These are phyloP conservation scores for Penicillium sp. DNA, from an alignment of 2,329 filamentous ascomycete genomes.

Conservation along the genomic window DNA sequence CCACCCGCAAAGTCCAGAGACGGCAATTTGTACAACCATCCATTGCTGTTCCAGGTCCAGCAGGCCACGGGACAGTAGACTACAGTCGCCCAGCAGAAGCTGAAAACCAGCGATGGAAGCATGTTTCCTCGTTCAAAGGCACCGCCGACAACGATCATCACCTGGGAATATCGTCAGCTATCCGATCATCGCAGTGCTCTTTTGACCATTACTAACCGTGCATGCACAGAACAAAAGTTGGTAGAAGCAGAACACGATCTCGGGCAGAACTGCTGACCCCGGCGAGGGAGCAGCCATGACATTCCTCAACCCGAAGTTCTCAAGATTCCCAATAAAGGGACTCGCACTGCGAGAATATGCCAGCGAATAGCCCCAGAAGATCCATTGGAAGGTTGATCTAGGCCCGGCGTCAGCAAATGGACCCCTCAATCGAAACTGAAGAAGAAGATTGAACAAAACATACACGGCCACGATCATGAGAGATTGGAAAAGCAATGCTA, in stretches of 20 bases:
- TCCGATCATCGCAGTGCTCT: not conserved
- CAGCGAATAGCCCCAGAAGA: constrained; percentile 68
- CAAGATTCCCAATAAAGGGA: constrained; percentile 64
- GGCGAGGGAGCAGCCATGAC: constrained; percentile 63
- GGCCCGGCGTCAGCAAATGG: not conserved
- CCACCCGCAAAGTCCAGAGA: constrained; percentile 75
- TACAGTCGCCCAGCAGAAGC: constrained; percentile 71
- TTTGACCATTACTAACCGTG: constrained; percentile 31
- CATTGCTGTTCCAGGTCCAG: constrained; percentile 75
- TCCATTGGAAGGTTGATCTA: constrained; percentile 54
- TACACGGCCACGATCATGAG: constrained; percentile 60
- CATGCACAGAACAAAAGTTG: constrained; percentile 63
- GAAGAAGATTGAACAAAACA: constrained; percentile 16
- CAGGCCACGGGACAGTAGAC: constrained; percentile 75
- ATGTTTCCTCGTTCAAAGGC: constrained; percentile 67
- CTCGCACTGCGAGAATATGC: constrained; percentile 63
- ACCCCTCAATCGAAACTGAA: not conserved
- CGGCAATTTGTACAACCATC: constrained; percentile 70
- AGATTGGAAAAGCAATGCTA: constrained; percentile 64
- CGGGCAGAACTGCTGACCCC: constrained; percentile 59
- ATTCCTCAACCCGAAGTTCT: constrained; percentile 63
- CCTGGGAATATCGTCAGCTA: constrained; percentile 46
- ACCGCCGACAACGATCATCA: constrained; percentile 67
- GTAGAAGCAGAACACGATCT: constrained; percentile 68
- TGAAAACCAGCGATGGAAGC: constrained; percentile 66